Percentiles rank a stretch among this genome's conserved stretches.
Conservation (phyloP, 208 protist genomes). For the Trypanosoma avium region DNA sequence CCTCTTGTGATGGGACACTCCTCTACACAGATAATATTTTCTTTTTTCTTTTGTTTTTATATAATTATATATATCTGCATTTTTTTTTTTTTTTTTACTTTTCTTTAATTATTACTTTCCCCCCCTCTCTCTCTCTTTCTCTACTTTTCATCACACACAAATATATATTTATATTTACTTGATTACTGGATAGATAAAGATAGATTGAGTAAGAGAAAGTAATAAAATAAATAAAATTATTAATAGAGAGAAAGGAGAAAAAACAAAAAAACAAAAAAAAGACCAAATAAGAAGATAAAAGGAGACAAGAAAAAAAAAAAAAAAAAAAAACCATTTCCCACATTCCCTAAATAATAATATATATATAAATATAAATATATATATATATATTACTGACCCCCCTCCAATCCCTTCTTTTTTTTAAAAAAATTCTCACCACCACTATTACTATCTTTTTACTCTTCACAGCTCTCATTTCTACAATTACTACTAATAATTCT, state of each 20-base stretch:
- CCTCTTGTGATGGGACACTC: too few species aligned
- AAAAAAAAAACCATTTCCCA: background rate
- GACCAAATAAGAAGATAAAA: background rate
- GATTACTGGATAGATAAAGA: background rate
- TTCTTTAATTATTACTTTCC: background rate
- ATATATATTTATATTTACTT: background rate
- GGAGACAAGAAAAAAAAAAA: background rate
- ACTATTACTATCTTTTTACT: too few species aligned
- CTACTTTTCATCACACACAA: background rate
- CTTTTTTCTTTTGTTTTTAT: too few species aligned
- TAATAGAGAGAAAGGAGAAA: background rate
- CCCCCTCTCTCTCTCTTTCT: background rate
- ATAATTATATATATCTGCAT: background rate
- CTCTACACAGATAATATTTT: too few species aligned
- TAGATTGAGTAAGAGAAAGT: constrained; percentile 9
- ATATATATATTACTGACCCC: too few species aligned
- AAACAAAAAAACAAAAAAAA: constrained; percentile 20
- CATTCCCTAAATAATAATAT: background rate
- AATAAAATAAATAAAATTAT: too few species aligned
- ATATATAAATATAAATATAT: background rate
- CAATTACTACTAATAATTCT: too few species aligned
- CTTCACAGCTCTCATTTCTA: too few species aligned
- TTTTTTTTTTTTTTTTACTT: background rate
- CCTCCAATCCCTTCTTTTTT: too few species aligned
- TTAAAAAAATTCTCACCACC: too few species aligned